These are phyloP conservation scores for Boletus semigastroideus DNA, from an alignment of 1,284 basidiomycete species.

Conservation along the genomic window DNA sequence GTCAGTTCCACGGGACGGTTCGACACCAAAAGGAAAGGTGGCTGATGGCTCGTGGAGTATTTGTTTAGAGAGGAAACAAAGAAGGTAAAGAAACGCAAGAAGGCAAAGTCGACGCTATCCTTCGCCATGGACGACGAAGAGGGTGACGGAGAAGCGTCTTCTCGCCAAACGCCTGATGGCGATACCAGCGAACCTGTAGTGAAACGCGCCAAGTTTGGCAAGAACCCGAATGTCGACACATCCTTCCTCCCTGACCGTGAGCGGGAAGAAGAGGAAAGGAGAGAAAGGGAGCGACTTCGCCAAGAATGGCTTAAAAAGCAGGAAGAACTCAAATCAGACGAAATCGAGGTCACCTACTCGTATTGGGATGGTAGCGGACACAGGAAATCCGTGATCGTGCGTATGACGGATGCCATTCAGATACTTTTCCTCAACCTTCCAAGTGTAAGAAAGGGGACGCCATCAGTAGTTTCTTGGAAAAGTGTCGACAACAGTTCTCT, in stretches of 20 bases:
- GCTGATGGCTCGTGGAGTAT: slow-evolving; percentile 77
- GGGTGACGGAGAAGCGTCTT: slow-evolving; percentile 39
- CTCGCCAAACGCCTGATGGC: slow-evolving; percentile 38
- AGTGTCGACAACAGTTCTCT: slow-evolving; percentile 89
- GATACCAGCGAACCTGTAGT: slow-evolving; percentile 42
- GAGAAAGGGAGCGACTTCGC: slow-evolving; percentile 84
- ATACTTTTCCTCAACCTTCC: neutral
- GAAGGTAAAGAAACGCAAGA: slow-evolving; percentile 88
- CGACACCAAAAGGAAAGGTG: slow-evolving; percentile 31
- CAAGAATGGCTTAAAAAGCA: slow-evolving; percentile 91
- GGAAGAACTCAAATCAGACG: slow-evolving; percentile 84
- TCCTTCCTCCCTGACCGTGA: slow-evolving; percentile 98
- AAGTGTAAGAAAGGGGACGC: slow-evolving; percentile 99
- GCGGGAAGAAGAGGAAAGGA: slow-evolving; percentile 88
- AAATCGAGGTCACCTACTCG: slow-evolving; percentile 91
- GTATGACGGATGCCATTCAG: slow-evolving; percentile 31
- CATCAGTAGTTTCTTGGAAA: slow-evolving; percentile 87
- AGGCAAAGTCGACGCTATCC: slow-evolving; percentile 80
- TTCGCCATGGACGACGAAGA: slow-evolving; percentile 86
- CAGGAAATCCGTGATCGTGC: slow-evolving; percentile 85
- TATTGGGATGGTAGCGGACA: slow-evolving; percentile 99
- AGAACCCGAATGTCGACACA: slow-evolving; percentile 96
- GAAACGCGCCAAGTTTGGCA: slow-evolving; percentile 82
- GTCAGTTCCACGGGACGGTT: neutral
- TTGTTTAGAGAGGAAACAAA: slow-evolving; percentile 82